Evolutionary conservation across 1,284 basidiomycete genomes (phyloP), one percentile per base, ranked within the genome.

Genomic region (Peniophora sp.): DNA sequence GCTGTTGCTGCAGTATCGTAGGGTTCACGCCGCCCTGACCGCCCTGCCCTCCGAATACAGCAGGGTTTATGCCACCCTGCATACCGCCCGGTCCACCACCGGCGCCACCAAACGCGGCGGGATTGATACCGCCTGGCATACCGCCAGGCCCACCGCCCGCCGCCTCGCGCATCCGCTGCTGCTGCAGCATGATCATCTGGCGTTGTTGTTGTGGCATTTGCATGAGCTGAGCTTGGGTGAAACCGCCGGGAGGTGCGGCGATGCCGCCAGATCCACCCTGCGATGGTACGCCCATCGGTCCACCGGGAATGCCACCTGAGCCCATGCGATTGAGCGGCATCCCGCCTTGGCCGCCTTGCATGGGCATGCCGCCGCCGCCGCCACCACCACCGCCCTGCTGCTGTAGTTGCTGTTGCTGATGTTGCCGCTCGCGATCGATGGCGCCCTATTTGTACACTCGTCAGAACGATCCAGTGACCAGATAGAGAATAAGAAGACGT

Each of bases 21-120:
- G 45, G 47, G 36, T 46, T 14, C 23, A 50, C 24, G 27, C 9
- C 17, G 39, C 18, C 42, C 27, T 34, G 53, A 23, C 48, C 48
- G 46, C 61, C 56, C 47, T 59, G 63, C 49, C 72, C 71, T 48
- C 76, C 73, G 55, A 74, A 72, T 55, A 74, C 62, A 53, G 47
- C 44, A 5, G 39, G 52, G n/a, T 41, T 41, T 6, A 41, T 41
- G n/a, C 27, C 27, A 22, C 39, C 39, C 39, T 22, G 2, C 15
- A 41, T 22, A 22, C 39, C 39, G 15, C n/a, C 34, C 52, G 56
- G 11, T 54, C 48, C 59, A 61, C 58, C 24, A n/a, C 48, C 44
- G 51, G 34, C 42, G 48, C 42, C 44, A 32, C 27, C 27, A 32
- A 32, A 32, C 12, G 27, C 27, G 27, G 27, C 27, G 27, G 24